A percentile compares a stretch with the other conserved stretches of the same genome.
These are phyloP conservation scores for Candida boidinii DNA, from an alignment of 805 yeast species.

Conservation along the genomic window DNA sequence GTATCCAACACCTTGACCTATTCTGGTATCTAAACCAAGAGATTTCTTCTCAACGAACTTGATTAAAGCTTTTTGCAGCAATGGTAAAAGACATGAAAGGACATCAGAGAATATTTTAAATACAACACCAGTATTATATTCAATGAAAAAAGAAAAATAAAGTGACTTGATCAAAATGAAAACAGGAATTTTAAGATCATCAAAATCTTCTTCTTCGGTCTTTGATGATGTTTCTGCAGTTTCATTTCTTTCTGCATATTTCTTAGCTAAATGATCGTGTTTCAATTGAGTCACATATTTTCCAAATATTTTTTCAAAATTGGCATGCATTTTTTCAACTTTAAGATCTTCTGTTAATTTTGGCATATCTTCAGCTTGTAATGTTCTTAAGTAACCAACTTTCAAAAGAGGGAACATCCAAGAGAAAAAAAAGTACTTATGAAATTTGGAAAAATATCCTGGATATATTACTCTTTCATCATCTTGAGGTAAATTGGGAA, in stretches of 20 bases:
- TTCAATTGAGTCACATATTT: no score
- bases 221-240: conserved; percentile 11
- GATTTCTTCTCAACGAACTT: conserved; percentile 43
- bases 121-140: conserved; percentile 30
- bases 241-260: conserved; percentile 4
- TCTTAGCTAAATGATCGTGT: conserved; percentile 1
- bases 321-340: conserved; percentile 29
- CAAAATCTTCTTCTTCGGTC: conserved; percentile 11
- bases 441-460: conserved; percentile 21
- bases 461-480: conserved; percentile 37
- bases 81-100: conserved; percentile 46
- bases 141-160: conserved; percentile 35
- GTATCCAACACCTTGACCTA: conserved; percentile 58
- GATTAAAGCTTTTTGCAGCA: conserved; percentile 51
- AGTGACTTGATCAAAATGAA: conserved; percentile 19
- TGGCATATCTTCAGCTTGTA: conserved; percentile 51
- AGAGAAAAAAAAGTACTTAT: conserved; percentile 41
- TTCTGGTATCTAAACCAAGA: conserved; percentile 28
- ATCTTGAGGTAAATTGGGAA: conserved; percentile 38
- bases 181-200: conserved; percentile 17
- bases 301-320: conserved; percentile 19
- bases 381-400: conserved; percentile 59
- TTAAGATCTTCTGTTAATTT: conserved; percentile 27
- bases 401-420: conserved; percentile 56
- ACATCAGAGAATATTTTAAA: conserved; percentile 34